Percentiles rank a stretch among this genome's conserved stretches.
These are phyloP conservation scores for Polytrichum formosum DNA, from an alignment of 225 moss, liverwort and hornwort genomes.

Conservation along the genomic window DNA sequence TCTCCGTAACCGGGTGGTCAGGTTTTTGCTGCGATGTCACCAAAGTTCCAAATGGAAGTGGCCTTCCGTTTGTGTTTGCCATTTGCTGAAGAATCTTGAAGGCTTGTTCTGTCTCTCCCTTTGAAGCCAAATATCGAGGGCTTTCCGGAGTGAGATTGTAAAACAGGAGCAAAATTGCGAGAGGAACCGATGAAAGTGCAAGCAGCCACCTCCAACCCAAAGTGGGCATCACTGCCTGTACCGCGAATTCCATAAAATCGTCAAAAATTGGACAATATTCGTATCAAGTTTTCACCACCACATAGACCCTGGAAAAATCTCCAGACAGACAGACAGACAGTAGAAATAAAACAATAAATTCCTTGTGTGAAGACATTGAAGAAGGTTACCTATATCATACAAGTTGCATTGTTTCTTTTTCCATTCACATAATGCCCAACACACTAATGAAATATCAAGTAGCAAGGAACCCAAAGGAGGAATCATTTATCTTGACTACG, in stretches of 20 bases:
- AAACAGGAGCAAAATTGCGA: conserved; percentile 72
- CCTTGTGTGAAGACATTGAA: too few relatives aligned
- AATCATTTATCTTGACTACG: too few relatives aligned
- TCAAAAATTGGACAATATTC: too few relatives aligned
- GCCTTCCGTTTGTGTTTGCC: conserved; percentile 44
- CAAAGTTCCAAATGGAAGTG: conserved; percentile 63
- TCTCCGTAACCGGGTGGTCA: conserved; percentile 7
- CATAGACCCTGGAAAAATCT: too few relatives aligned
- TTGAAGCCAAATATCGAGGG: conserved; percentile 74
- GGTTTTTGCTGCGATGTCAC: conserved; percentile 18
- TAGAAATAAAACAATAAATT: too few relatives aligned
- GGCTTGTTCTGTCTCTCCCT: conserved; percentile 59
- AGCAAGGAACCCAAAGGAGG: too few relatives aligned
- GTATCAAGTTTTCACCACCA: too few relatives aligned
- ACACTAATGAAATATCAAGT: too few relatives aligned
- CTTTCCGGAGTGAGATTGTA: conserved; percentile 76
- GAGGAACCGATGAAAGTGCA: conserved; percentile 62
- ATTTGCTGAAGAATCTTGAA: conserved; percentile 60
- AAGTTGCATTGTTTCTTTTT: too few relatives aligned
- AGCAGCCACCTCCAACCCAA: conserved; percentile 91
- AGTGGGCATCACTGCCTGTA: conserved; percentile 73
- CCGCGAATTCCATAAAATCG: conserved; percentile 1
- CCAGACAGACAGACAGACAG: too few relatives aligned
- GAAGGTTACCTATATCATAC: too few relatives aligned
- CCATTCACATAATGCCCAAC: too few relatives aligned